These are phyloP conservation scores for Cucurbita pepo DNA, from an alignment of 306 rosid genomes.

Conservation along the genomic window DNA sequence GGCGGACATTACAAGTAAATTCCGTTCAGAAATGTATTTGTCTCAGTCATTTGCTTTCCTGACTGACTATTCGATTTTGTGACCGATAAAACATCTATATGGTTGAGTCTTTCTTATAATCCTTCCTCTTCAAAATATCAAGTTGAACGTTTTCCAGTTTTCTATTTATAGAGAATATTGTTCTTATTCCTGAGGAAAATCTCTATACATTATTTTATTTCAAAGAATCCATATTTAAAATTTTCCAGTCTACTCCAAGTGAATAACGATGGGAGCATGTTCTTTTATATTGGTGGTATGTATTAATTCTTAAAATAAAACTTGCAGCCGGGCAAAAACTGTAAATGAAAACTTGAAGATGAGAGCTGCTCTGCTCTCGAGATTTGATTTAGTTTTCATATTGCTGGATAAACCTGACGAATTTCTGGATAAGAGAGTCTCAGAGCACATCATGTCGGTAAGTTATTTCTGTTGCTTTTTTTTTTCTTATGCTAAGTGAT, in stretches of 20 bases:
- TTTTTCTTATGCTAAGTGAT: background rate
- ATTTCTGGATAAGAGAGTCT: slow-evolving; percentile 77
- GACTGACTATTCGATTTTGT: background rate
- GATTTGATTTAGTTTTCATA: slow-evolving; percentile 88
- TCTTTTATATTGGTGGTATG: slow-evolving; percentile 3
- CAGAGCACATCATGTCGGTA: slow-evolving; percentile 95
- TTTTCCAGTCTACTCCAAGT: background rate
- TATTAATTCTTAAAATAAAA: slow-evolving; percentile 8
- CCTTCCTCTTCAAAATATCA: background rate
- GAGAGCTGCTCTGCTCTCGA: slow-evolving; percentile 75
- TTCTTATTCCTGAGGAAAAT: background rate
- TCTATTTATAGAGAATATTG: background rate
- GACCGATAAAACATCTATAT: background rate
- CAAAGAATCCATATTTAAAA: background rate
- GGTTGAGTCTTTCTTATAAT: background rate
- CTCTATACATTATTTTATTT: background rate
- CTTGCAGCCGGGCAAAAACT: slow-evolving; percentile 90
- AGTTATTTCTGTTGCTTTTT: slow-evolving; percentile 12
- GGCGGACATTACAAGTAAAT: slow-evolving; percentile 92
- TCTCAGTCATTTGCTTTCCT: background rate
- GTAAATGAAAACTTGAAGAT: slow-evolving; percentile 94
- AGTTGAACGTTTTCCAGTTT: background rate
- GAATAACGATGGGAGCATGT: background rate
- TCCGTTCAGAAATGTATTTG: background rate
- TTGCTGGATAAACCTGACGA: slow-evolving; percentile 94